Evolutionary conservation across 2,329 filamentous ascomycete genomes (phyloP).

Genomic region (Rutstroemia sp.): DNA sequence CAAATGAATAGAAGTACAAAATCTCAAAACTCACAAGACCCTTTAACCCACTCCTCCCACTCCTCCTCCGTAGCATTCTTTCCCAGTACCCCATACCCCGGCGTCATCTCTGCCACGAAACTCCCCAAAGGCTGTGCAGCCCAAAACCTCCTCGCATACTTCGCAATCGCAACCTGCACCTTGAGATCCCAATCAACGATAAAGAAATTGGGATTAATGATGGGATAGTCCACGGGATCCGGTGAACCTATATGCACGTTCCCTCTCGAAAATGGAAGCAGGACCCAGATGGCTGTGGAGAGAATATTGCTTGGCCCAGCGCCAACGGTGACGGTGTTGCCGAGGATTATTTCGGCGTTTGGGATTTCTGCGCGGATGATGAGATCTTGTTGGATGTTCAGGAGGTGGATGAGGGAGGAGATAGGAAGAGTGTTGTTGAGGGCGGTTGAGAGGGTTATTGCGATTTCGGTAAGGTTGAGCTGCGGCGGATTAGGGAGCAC

Average conservation of each 20-base stretch:
- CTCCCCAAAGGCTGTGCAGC: background rate
- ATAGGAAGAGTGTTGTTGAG: constrained; percentile 25
- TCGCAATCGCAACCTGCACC: constrained; percentile 14
- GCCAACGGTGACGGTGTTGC: constrained; percentile 12
- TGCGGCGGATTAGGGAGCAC: constrained; percentile 13
- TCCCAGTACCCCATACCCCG: constrained; percentile 7
- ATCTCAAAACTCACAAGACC: constrained; percentile 6
- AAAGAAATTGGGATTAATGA: constrained; percentile 38
- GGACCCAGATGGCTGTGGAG: constrained; percentile 33
- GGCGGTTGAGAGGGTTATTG: constrained; percentile 12
- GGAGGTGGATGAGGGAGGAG: constrained; percentile 33
- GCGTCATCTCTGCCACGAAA: constrained; percentile 1
- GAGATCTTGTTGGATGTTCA: constrained; percentile 40
- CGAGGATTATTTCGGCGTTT: constrained; percentile 39
- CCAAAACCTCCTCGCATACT: constrained; percentile 13
- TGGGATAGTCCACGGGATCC: constrained; percentile 30
- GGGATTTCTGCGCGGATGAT: constrained; percentile 37
- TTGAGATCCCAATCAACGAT: constrained; percentile 36
- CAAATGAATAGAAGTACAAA: background rate
- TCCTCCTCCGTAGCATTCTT: constrained; percentile 11
- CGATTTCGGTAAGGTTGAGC: background rate
- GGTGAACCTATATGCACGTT: constrained; percentile 35
- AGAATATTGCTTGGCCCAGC: constrained; percentile 24
- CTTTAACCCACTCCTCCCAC: constrained; percentile 10
- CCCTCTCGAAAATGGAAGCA: constrained; percentile 38